These are phyloP conservation scores for Saccharomycopsis olivae DNA, from an alignment of 805 yeast species.

Conservation along the genomic window DNA sequence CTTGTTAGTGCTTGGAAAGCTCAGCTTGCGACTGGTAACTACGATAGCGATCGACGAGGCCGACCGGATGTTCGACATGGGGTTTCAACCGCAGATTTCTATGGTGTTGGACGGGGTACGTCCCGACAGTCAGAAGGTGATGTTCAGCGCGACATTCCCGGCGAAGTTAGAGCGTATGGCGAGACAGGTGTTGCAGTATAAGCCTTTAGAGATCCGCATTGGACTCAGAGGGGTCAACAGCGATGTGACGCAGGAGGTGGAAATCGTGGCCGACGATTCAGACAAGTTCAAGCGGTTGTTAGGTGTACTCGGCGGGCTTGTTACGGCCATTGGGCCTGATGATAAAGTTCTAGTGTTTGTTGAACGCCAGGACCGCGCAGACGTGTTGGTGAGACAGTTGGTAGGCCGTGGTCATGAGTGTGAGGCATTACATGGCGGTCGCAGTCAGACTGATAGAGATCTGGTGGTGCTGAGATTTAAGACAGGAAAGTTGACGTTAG, in stretches of 20 bases:
- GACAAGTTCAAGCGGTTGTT: slow-evolving; percentile 49
- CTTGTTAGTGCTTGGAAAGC: slow-evolving; percentile 50
- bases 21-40: slow-evolving; percentile 40
- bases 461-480: slow-evolving; percentile 62
- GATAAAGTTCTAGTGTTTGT: slow-evolving; percentile 67
- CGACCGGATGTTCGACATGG: slow-evolving; percentile 92
- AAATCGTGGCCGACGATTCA: slow-evolving; percentile 40
- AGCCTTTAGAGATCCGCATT: slow-evolving; percentile 68
- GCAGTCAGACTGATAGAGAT: slow-evolving; percentile 75
- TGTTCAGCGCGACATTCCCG: slow-evolving; percentile 94
- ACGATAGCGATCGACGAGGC: slow-evolving; percentile 93
- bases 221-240: slow-evolving; percentile 79
- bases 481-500: slow-evolving; percentile 44
- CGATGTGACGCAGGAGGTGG: slow-evolving; percentile 65
- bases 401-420: slow-evolving; percentile 44
- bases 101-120: slow-evolving; percentile 68
- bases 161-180: slow-evolving; percentile 70
- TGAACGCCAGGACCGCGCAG: slow-evolving; percentile 84
- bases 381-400: slow-evolving; percentile 47
- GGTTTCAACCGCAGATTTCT: slow-evolving; percentile 91
- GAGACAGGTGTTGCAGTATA: slow-evolving; percentile 37
- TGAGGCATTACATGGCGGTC: slow-evolving; percentile 82
- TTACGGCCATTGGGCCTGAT: slow-evolving; percentile 24
- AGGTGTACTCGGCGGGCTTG: slow-evolving; percentile 35
- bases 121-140: slow-evolving; percentile 79